Base-by-base conservation (phyloP, 2,329 filamentous ascomycete genomes). In the Ascochyta pisi region DNA sequence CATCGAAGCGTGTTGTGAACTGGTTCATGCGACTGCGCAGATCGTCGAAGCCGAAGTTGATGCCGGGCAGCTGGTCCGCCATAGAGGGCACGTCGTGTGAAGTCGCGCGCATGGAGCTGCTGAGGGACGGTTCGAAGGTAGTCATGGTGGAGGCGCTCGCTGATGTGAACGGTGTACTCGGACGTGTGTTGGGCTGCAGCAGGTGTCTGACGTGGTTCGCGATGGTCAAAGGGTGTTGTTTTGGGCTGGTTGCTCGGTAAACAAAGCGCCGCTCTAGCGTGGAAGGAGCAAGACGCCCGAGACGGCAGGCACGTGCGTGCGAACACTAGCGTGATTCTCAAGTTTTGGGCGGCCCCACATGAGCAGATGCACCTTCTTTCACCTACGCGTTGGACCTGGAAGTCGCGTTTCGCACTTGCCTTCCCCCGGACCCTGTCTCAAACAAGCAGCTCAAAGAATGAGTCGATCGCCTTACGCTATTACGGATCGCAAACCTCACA, bases 21-120 rank as follows among this genome's bases (percentile, higher is more conserved):
- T 90, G 91, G 50, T 89, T 85, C 95, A 99, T 98, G 77, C 92
- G 90, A 70, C 94, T 92, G 77, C 94, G 93, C 72, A 99, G 79
- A 66, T 97, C 92, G 68, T 98, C 93, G 76, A 98, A 98, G 55
- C 92, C 92, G 76, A 99, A 98, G 77, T 96, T 92, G 76, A 96
- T 90, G 73, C 84, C 91, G 33, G 95, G 95, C 8, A 99, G 86
- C 45, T 86, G 86, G 73, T 92, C 89, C 38, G 88, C 89, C 79
- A 91, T 86, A 6, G 88, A 90, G 13, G 86, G 84, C 38, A 82
- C 85, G 42, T 81, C 79, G 37, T 86, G 81, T 33, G 84, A 81
- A 60, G 85, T 78, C 15, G 85, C 83, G 62, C 84, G 84, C 66
- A 86, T 77, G 76, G 85, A 87, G 52, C 84, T 84, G 12, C 88